These are phyloP conservation scores for Vigna reflexopilosa DNA, from an alignment of 306 rosid genomes.

Conservation along the genomic window DNA sequence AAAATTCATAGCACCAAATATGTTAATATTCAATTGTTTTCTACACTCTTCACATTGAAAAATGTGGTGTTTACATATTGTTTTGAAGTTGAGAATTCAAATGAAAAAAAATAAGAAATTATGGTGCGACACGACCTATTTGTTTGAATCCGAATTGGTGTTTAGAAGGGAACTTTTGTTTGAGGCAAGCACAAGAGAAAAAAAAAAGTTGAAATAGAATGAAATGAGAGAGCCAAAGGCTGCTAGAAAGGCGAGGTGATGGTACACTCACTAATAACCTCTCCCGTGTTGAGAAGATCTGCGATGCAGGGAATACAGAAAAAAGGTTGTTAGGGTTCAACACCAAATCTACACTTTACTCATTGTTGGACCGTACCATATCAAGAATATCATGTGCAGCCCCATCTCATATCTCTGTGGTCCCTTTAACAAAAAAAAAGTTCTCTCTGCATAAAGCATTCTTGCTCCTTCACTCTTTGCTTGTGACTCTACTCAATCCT, in stretches of 20 bases:
- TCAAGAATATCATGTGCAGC: conserved; percentile 42
- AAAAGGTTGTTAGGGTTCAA: not conserved
- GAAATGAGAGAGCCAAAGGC: not conserved
- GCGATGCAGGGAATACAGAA: not conserved
- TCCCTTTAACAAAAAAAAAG: conserved; percentile 41
- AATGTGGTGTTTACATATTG: no score
- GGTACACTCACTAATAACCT: not conserved
- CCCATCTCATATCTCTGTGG: conserved; percentile 34
- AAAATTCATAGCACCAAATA: no score
- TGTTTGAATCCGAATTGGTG: not conserved
- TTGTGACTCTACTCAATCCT: conserved; percentile 35
- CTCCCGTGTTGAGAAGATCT: not conserved
- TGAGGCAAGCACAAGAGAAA: not conserved
- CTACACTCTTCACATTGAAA: no score
- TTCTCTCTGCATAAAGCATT: conserved; percentile 38
- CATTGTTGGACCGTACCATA: conserved; percentile 40
- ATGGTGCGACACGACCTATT: not conserved
- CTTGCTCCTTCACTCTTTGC: conserved; percentile 42
- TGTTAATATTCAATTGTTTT: no score
- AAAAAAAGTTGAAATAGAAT: not conserved
- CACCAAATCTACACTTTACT: conserved; percentile 40
- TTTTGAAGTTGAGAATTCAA: no score
- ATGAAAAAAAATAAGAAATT: not conserved
- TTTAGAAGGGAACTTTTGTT: not conserved
- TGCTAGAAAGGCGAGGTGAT: not conserved